A percentile compares a stretch with the other conserved stretches of the same genome.
Evolutionary conservation across 129 eudicot species (phyloP).

Genomic region (Logfia minima): DNA sequence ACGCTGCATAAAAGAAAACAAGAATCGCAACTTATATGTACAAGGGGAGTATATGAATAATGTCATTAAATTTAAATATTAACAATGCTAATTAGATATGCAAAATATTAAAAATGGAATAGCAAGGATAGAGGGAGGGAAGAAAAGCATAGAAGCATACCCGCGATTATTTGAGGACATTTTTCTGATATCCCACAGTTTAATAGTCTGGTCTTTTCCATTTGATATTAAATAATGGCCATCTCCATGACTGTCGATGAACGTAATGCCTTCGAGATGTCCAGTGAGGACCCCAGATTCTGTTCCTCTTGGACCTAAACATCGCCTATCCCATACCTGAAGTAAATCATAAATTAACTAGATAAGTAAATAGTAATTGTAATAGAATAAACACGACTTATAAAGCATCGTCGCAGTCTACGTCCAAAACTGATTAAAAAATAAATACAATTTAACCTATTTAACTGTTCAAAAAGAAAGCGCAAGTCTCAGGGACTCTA

Average conservation of each 20-base stretch:
- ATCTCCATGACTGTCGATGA: slow-evolving; percentile 86
- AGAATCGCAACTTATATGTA: neutral
- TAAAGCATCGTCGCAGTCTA: neutral
- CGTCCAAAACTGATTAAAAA: neutral
- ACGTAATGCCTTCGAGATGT: slow-evolving; percentile 92
- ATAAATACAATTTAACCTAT: neutral
- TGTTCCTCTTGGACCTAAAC: slow-evolving; percentile 55
- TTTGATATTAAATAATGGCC: slow-evolving; percentile 88
- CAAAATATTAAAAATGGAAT: neutral
- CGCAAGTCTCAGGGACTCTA: neutral
- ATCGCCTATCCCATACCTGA: slow-evolving; percentile 98
- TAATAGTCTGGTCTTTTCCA: slow-evolving; percentile 89
- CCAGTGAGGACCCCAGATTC: slow-evolving; percentile 80
- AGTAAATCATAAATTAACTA: neutral
- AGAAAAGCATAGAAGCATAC: slow-evolving; percentile 39
- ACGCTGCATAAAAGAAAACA: slow-evolving; percentile 40
- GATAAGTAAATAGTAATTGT: neutral
- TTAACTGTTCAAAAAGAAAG: neutral
- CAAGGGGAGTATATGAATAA: neutral
- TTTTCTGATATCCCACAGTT: slow-evolving; percentile 94
- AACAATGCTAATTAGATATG: neutral
- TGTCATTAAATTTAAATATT: neutral
- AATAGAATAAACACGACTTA: no score
- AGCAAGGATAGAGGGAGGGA: neutral
- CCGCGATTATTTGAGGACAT: slow-evolving; percentile 68